phyloP scores from a whole-genome alignment of 2,329 filamentous ascomycete species.

The Stylonectria norvegica region DNA sequence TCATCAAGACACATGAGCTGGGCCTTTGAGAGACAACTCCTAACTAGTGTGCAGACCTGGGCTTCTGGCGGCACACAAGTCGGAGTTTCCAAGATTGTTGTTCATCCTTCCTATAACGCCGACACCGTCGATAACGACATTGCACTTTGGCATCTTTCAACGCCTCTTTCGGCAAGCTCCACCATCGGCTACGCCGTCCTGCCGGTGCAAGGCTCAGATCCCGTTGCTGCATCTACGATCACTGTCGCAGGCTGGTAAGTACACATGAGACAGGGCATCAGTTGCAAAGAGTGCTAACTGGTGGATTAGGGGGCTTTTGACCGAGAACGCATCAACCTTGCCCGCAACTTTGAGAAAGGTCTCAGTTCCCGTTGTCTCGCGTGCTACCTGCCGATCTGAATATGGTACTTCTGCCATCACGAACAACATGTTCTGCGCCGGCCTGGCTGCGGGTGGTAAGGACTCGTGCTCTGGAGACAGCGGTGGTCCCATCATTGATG shows the following conservation, averaged over 20 bases:
- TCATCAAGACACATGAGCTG: too few species aligned
- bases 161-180: conserved; percentile 17
- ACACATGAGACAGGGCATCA: too few species aligned
- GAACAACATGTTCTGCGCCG: conserved; percentile 33
- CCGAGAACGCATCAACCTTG: conserved; percentile 8
- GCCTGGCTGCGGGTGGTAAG: conserved; percentile 24
- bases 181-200: conserved; percentile 26
- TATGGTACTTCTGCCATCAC: conserved; percentile 27
- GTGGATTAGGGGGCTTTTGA: conserved; percentile 19
- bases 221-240: conserved; percentile 14
- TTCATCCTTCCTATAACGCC: conserved; percentile 24
- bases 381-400: conserved; percentile 22
- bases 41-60: background rate
- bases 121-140: conserved; percentile 25
- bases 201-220: conserved; percentile 25
- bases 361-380: conserved; percentile 28
- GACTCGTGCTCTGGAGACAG: conserved; percentile 34
- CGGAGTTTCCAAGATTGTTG: conserved; percentile 20
- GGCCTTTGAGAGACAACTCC: background rate
- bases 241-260: conserved; percentile 30
- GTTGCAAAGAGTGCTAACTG: conserved; percentile 2
- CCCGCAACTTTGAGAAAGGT: conserved; percentile 30
- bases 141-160: conserved; percentile 30
- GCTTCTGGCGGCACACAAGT: conserved; percentile 24
- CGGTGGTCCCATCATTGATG: conserved; percentile 30